Conservation (phyloP, 768 basidiomycete species). For the Lanmaoa rubissima region DNA sequence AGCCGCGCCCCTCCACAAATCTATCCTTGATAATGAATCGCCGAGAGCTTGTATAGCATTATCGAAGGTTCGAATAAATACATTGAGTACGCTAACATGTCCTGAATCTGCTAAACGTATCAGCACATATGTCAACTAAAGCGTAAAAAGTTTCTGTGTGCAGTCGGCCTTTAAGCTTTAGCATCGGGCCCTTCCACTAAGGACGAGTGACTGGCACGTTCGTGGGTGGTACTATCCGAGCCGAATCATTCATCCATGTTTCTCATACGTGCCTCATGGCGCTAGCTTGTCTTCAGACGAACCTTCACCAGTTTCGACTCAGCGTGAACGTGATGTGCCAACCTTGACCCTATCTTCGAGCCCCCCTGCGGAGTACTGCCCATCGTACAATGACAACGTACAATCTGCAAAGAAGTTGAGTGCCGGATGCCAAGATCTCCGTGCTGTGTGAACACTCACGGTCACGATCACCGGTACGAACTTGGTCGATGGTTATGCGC, state of each 20-base stretch:
- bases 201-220: background rate
- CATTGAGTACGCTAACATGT: background rate
- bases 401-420: background rate
- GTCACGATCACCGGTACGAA: background rate
- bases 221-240: background rate
- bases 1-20: background rate
- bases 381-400: conserved; percentile 1
- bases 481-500: background rate
- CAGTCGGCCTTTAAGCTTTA: background rate
- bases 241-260: too few species aligned
- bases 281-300: background rate
- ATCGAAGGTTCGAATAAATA: background rate
- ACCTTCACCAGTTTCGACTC: background rate
- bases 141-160: background rate
- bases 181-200: background rate
- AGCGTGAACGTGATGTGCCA: conserved; percentile 6
- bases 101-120: background rate
- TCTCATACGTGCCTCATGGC: background rate
- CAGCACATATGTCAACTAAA: too few species aligned
- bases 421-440: background rate
- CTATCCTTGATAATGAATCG: background rate
- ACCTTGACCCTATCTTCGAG: background rate
- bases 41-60: background rate
- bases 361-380: background rate
- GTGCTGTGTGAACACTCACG: background rate